These are phyloP conservation scores for Tolypocladium tundrense DNA, from an alignment of 2,329 filamentous ascomycete genomes.

Conservation along the genomic window DNA sequence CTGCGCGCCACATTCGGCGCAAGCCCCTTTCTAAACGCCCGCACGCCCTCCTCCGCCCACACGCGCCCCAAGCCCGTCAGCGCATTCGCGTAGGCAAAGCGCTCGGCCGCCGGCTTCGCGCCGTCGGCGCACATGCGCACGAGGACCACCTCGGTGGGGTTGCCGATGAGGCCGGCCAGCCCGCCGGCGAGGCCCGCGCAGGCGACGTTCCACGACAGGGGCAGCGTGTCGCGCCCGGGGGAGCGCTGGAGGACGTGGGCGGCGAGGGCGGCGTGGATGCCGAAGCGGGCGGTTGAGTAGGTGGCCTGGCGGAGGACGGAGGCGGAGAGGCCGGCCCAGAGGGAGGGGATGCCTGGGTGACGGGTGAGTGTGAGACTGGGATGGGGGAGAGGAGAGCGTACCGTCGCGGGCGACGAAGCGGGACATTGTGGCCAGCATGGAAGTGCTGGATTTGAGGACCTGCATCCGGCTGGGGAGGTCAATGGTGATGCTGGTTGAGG, in stretches of 20 bases:
- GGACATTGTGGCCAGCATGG: constrained; percentile 27
- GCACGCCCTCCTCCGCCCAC: constrained; percentile 26
- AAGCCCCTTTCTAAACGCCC: constrained; percentile 26
- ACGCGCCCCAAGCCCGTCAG: constrained; percentile 22
- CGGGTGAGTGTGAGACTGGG: constrained; percentile 12
- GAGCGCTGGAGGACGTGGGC: constrained; percentile 7
- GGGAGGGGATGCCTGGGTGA: not conserved
- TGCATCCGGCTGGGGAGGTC: constrained; percentile 28
- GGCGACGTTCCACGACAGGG: constrained; percentile 8
- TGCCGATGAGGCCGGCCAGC: constrained; percentile 23
- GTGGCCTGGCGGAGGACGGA: not conserved
- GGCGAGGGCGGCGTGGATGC: not conserved
- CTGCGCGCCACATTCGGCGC: constrained; percentile 26
- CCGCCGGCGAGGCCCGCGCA: not conserved
- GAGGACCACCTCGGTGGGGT: constrained; percentile 32
- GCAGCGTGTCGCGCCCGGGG: constrained; percentile 18
- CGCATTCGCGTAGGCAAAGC: constrained; percentile 28
- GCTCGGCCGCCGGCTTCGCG: constrained; percentile 22
- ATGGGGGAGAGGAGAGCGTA: constrained; percentile 4
- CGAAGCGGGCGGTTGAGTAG: not conserved
- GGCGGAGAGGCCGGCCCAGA: not conserved
- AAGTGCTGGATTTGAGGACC: constrained; percentile 27
- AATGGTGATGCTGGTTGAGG: not conserved
- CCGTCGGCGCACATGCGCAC: constrained; percentile 36
- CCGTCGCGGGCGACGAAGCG: constrained; percentile 29